A percentile compares a stretch with the other conserved stretches of the same genome.
Evolutionary conservation across 495 filamentous ascomycete species (phyloP).

Genomic region (Friedmanniomyces simplex): DNA sequence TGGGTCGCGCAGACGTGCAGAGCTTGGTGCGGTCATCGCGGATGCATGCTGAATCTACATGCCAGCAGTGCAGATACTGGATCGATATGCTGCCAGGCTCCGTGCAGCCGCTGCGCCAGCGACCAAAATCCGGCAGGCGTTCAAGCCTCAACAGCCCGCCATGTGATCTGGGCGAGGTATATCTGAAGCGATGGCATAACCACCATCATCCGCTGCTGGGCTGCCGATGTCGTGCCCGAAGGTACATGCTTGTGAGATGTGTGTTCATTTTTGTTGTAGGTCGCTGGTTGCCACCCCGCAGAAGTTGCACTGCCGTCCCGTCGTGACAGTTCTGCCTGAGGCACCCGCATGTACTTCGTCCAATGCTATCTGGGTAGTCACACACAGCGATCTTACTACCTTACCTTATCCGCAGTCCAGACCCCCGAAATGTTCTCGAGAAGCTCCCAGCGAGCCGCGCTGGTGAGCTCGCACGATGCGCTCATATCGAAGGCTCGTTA

Average conservation of each 20-base stretch:
- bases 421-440: constrained; percentile 45
- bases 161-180: too few relatives aligned
- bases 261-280: background rate
- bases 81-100: background rate
- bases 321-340: too few relatives aligned
- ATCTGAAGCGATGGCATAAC: background rate
- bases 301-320: too few relatives aligned
- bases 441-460: constrained; percentile 43
- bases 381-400: too few relatives aligned
- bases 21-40: background rate
- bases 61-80: too few relatives aligned
- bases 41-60: background rate
- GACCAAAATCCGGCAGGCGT: background rate
- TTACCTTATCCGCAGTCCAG: too few relatives aligned
- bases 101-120: background rate
- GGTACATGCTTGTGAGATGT: background rate
- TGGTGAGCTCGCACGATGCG: constrained; percentile 28
- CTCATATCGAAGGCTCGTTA: constrained; percentile 17
- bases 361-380: too few relatives aligned
- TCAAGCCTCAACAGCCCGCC: too few relatives aligned
- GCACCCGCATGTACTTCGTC: too few relatives aligned
- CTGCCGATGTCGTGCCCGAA: background rate
- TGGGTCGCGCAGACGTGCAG: background rate
- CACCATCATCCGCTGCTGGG: background rate
- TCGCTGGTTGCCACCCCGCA: too few relatives aligned